Evolutionary conservation across 2,329 filamentous ascomycete species (phyloP).

Genomic region (Myrmaecium sp.): DNA sequence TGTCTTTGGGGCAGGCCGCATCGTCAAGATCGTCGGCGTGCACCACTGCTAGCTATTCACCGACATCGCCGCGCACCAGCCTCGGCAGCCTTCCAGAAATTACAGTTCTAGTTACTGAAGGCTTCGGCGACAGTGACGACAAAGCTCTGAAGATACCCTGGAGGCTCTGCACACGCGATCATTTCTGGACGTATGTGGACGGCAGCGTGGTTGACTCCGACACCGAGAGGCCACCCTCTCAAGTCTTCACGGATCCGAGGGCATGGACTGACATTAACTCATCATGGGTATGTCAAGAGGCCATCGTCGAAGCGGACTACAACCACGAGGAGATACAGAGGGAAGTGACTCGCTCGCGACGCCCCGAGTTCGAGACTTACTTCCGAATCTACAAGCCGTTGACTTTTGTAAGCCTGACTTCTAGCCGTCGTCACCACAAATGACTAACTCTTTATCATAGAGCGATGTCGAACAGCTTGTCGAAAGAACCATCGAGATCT

Average conservation of each 20-base stretch:
- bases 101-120: conserved; percentile 6
- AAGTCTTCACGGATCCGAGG: conserved; percentile 13
- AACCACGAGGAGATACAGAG: conserved; percentile 16
- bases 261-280: conserved; percentile 20
- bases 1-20: too few relatives aligned
- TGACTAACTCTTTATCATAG: too few relatives aligned
- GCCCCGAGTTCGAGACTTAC: conserved; percentile 17
- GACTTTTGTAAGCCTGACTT: conserved; percentile 15
- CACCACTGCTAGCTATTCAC: conserved; percentile 5
- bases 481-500: too few relatives aligned
- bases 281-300: conserved; percentile 22
- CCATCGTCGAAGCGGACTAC: conserved; percentile 17
- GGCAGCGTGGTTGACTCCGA: conserved; percentile 14
- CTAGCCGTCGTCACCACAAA: too few relatives aligned
- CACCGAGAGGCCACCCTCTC: conserved; percentile 11
- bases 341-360: conserved; percentile 13
- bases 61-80: conserved; percentile 12
- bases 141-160: conserved; percentile 20
- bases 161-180: conserved; percentile 14
- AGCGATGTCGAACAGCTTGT: too few relatives aligned
- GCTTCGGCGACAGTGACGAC: conserved; percentile 16
- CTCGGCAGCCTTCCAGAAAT: conserved; percentile 10
- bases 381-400: conserved; percentile 18
- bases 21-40: conserved; percentile 5
- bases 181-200: conserved; percentile 20